phyloP scores from a whole-genome alignment of 495 filamentous ascomycete genomes.

The Cercophora samala region DNA sequence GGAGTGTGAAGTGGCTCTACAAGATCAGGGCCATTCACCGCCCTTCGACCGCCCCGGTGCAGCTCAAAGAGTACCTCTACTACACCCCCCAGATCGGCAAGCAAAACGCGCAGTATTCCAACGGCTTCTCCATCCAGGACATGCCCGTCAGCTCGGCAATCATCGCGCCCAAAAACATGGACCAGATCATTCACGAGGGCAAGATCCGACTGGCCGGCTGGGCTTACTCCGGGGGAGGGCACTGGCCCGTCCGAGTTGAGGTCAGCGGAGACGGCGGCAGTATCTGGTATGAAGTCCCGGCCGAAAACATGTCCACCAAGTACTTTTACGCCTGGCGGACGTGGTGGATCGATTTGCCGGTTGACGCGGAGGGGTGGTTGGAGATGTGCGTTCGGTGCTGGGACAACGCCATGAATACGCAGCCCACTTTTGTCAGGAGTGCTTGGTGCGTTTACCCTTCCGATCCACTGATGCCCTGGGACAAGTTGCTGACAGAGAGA shows the following conservation, averaged over 20 bases:
- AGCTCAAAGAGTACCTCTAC: conserved; percentile 57
- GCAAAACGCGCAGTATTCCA: conserved; percentile 52
- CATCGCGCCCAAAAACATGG: conserved; percentile 52
- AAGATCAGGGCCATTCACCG: conserved; percentile 49
- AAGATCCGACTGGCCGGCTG: conserved; percentile 52
- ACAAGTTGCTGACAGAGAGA: not conserved
- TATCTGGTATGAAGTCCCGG: conserved; percentile 54
- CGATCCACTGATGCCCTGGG: not conserved
- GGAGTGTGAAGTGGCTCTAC: conserved; percentile 58
- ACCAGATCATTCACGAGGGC: conserved; percentile 54
- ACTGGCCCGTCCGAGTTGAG: conserved; percentile 58
- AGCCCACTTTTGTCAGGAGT: conserved; percentile 32
- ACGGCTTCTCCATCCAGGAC: conserved; percentile 60
- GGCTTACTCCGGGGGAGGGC: conserved; percentile 59
- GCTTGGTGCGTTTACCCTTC: conserved; percentile 30
- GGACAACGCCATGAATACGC: conserved; percentile 56
- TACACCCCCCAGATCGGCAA: conserved; percentile 59
- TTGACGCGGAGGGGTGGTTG: conserved; percentile 58
- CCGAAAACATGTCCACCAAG: conserved; percentile 50
- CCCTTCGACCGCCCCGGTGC: conserved; percentile 42
- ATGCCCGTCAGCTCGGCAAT: conserved; percentile 62
- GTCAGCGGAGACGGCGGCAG: conserved; percentile 55
- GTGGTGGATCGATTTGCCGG: conserved; percentile 53
- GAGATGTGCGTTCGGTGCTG: conserved; percentile 56
- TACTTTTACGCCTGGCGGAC: conserved; percentile 54